Evolutionary conservation across 169 alveolate species (phyloP).

Genomic region (Eimeria brunetti): DNA sequence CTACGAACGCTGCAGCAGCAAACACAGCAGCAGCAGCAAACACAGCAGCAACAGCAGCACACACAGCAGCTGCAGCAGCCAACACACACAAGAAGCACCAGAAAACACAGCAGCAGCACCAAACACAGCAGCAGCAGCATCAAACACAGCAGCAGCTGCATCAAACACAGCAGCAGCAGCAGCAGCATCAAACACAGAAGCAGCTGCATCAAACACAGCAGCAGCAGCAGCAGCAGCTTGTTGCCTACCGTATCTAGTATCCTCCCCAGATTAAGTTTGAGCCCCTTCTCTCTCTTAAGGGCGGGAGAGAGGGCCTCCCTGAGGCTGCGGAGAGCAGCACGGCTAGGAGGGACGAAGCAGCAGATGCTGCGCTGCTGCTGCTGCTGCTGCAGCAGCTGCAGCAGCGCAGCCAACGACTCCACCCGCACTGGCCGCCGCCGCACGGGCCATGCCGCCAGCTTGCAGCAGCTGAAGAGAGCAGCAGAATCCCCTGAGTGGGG

Average conservation of each 20-base stretch:
- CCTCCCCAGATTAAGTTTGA: neutral
- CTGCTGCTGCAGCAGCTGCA: constrained; percentile 32
- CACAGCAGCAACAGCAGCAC: too few species aligned
- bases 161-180: neutral
- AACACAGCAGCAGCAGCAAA: too few species aligned
- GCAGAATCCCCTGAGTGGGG: constrained; percentile 32
- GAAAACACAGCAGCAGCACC: neutral
- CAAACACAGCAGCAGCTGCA: neutral
- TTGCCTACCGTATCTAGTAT: constrained; percentile 3
- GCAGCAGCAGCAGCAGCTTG: neutral
- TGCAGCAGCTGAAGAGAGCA: constrained; percentile 19
- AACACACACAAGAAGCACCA: too few species aligned
- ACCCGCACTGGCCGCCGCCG: constrained; percentile 39
- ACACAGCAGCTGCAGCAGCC: too few species aligned
- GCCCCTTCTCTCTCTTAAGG: constrained; percentile 40
- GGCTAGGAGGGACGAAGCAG: constrained; percentile 49
- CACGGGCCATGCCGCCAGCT: constrained; percentile 21
- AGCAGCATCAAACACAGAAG: neutral
- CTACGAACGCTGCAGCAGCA: neutral
- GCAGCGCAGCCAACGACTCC: constrained; percentile 37
- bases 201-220: neutral
- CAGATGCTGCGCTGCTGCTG: constrained; percentile 53
- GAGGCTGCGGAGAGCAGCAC: constrained; percentile 26
- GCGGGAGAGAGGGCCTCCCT: constrained; percentile 62
- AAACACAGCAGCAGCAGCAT: too few species aligned